Conservation (phyloP, 257 asterid species). For the Cynanchum wilfordii region DNA sequence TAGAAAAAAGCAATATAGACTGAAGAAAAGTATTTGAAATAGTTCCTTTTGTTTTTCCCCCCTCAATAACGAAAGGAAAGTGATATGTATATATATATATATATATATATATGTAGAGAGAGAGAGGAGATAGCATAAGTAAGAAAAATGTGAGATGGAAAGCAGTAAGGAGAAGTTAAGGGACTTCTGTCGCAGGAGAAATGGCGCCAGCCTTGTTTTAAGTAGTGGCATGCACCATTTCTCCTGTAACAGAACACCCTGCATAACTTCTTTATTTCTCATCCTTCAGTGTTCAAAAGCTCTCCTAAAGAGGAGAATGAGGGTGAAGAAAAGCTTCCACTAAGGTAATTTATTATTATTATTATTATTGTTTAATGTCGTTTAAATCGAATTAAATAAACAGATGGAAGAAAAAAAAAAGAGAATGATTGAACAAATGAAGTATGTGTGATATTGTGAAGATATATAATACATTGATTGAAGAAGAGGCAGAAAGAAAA, state of each 20-base stretch:
- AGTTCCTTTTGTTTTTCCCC: neutral
- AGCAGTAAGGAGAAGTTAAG: neutral
- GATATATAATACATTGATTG: neutral
- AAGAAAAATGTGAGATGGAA: neutral
- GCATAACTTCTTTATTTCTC: neutral
- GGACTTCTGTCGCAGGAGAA: conserved; percentile 18
- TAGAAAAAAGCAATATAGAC: neutral
- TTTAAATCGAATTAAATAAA: too few species aligned
- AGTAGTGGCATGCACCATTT: neutral
- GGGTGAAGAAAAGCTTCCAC: too few species aligned
- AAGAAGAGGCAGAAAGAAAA: neutral
- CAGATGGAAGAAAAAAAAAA: too few species aligned
- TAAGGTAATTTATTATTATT: too few species aligned
- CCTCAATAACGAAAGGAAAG: neutral
- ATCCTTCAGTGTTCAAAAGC: neutral
- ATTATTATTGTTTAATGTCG: too few species aligned
- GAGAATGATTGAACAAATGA: conserved; percentile 2
- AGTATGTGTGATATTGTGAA: neutral
- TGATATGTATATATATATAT: too few species aligned
- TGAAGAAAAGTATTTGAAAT: neutral
- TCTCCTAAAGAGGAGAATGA: neutral
- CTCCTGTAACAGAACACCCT: neutral
- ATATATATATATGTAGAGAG: neutral
- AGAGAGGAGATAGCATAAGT: neutral
- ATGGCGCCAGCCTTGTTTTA: conserved; percentile 7